Percentiles rank a stretch among this genome's conserved stretches.
Conservation (phyloP, 169 alveolate genomes). For the Besnoitia besnoiti region DNA sequence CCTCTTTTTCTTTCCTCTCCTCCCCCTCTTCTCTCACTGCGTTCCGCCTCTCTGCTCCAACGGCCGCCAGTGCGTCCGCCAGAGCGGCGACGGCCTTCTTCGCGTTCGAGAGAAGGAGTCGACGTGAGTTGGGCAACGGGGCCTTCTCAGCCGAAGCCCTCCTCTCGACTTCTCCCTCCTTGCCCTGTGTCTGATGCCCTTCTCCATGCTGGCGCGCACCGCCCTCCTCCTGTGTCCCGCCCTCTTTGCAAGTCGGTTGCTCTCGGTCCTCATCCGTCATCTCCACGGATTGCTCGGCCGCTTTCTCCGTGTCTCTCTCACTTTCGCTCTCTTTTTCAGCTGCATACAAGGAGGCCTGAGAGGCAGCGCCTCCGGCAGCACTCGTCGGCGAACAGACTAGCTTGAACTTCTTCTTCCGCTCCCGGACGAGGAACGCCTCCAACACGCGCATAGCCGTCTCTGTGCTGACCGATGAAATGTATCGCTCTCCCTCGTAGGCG, state of each 20-base stretch:
- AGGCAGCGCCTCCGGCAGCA: neutral
- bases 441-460: neutral
- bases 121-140: neutral
- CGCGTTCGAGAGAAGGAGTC: slow-evolving; percentile 5
- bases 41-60: neutral
- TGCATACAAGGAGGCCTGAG: too few species aligned
- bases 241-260: too few species aligned
- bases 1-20: neutral
- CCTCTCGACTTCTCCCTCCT: neutral
- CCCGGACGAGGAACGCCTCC: neutral
- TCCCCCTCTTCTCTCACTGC: neutral
- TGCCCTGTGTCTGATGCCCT: neutral
- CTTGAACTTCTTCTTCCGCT: neutral
- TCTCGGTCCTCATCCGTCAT: neutral
- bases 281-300: neutral
- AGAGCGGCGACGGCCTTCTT: neutral
- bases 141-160: neutral
- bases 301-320: neutral
- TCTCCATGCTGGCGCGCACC: too few species aligned
- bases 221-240: too few species aligned
- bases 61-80: slow-evolving; percentile 19
- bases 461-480: neutral
- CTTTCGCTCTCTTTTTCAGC: too few species aligned
- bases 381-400: neutral
- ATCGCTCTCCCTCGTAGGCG: slow-evolving; percentile 35